A percentile compares a stretch with the other conserved stretches of the same genome.
Evolutionary conservation across 208 protist species (phyloP).

Genomic region (Trypanosoma theileri): DNA sequence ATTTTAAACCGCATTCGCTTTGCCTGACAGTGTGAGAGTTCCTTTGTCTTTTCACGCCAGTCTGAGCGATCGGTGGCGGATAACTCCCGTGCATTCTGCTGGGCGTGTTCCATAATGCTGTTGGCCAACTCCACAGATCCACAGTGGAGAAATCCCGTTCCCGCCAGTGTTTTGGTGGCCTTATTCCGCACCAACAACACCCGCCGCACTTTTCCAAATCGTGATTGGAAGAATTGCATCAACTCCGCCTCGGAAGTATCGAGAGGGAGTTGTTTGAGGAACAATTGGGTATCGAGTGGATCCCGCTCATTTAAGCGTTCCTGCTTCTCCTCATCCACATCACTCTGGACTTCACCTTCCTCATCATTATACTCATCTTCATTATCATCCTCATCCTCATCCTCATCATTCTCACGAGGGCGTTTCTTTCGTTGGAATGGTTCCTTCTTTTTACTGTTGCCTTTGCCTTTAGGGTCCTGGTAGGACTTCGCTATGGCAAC

Average conservation of each 20-base stretch:
- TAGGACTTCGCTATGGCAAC: slow-evolving; percentile 73
- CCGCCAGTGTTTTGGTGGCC: slow-evolving; percentile 63
- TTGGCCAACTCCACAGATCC: slow-evolving; percentile 58
- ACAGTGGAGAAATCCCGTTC: slow-evolving; percentile 89
- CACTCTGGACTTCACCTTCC: slow-evolving; percentile 78
- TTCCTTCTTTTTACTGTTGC: slow-evolving; percentile 28
- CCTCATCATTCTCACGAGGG: slow-evolving; percentile 26
- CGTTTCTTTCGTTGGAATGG: slow-evolving; percentile 33
- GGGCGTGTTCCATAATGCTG: slow-evolving; percentile 77
- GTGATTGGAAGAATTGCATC: slow-evolving; percentile 61
- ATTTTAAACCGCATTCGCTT: slow-evolving; percentile 82
- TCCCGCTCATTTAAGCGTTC: slow-evolving; percentile 83
- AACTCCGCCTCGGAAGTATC: slow-evolving; percentile 87
- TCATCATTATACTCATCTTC: slow-evolving; percentile 42
- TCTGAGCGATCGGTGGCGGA: slow-evolving; percentile 60
- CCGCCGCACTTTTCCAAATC: slow-evolving; percentile 72
- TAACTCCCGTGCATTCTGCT: slow-evolving; percentile 88
- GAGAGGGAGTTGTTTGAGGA: slow-evolving; percentile 83
- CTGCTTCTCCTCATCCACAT: slow-evolving; percentile 89
- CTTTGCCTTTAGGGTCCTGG: slow-evolving; percentile 16
- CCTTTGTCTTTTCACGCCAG: slow-evolving; percentile 66
- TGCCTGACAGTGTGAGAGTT: slow-evolving; percentile 78
- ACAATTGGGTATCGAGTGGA: slow-evolving; percentile 87
- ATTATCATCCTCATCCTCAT: slow-evolving; percentile 23
- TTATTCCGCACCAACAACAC: slow-evolving; percentile 86